phyloP scores from a whole-genome alignment of 805 yeast species.

The Debaryomyces tyrocola region DNA sequence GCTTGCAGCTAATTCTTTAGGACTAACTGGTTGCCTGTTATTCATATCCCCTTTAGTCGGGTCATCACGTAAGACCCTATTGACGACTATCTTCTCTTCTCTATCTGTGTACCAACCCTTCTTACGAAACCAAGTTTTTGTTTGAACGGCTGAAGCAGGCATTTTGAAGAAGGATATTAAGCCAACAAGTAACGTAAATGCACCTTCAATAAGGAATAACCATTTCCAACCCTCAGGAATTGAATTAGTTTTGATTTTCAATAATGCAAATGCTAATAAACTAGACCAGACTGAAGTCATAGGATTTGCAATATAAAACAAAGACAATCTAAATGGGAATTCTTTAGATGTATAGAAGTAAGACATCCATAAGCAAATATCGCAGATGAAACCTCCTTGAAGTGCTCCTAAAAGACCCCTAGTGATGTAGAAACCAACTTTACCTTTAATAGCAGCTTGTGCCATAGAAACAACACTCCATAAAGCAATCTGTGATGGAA shows the following conservation, averaged over 20 bases:
- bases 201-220: conserved; percentile 65
- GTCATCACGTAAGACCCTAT: conserved; percentile 26
- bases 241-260: conserved; percentile 12
- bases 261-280: conserved; percentile 19
- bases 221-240: conserved; percentile 53
- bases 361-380: conserved; percentile 60
- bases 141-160: conserved; percentile 58
- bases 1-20: conserved; percentile 15
- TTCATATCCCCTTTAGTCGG: conserved; percentile 31
- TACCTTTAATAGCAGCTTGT: conserved; percentile 47
- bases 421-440: conserved; percentile 45
- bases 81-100: conserved; percentile 27
- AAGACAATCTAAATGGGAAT: conserved; percentile 54
- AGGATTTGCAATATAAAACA: conserved; percentile 59
- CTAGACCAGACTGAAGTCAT: conserved; percentile 38
- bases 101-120: conserved; percentile 36
- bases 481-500: conserved; percentile 54
- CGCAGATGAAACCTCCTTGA: conserved; percentile 76
- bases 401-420: conserved; percentile 54
- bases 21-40: conserved; percentile 24
- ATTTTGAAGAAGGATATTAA: conserved; percentile 42
- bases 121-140: conserved; percentile 49
- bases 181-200: conserved; percentile 56
- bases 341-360: conserved; percentile 64
- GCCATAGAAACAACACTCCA: conserved; percentile 59